phyloP scores from a whole-genome alignment of 345 rosid genomes.

The Lenwebbia sp. region DNA sequence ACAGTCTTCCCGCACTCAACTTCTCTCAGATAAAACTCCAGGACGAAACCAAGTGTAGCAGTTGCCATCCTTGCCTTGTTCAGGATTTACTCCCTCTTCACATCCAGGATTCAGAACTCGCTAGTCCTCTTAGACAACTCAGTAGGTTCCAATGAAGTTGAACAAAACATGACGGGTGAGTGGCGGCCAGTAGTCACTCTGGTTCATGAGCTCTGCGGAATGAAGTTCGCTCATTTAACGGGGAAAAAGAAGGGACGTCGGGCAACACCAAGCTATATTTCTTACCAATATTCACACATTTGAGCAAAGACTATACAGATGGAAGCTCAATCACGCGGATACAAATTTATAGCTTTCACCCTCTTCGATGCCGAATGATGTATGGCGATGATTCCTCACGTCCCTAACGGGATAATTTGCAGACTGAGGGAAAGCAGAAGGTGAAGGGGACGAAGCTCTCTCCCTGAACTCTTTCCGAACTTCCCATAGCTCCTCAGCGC shows the following conservation, averaged over 20 bases:
- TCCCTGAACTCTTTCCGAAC: slow-evolving; percentile 55
- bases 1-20: neutral
- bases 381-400: slow-evolving; percentile 13
- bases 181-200: neutral
- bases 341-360: slow-evolving; percentile 23
- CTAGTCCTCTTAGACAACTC: neutral
- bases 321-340: slow-evolving; percentile 22
- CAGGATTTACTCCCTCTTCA: neutral
- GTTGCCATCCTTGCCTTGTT: neutral
- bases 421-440: slow-evolving; percentile 33
- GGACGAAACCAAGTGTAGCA: neutral
- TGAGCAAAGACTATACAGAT: neutral
- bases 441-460: slow-evolving; percentile 11
- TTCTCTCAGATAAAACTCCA: neutral
- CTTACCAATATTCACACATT: neutral
- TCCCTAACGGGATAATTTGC: slow-evolving; percentile 28
- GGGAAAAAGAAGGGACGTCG: neutral
- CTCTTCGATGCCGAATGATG: slow-evolving; percentile 33
- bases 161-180: neutral
- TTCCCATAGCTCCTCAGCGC: slow-evolving; percentile 67
- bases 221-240: neutral
- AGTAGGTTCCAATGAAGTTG: neutral
- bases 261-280: neutral
- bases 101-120: neutral
- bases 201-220: neutral